Conservation (phyloP, 495 filamentous ascomycete species). For the Arthonia radiata region DNA sequence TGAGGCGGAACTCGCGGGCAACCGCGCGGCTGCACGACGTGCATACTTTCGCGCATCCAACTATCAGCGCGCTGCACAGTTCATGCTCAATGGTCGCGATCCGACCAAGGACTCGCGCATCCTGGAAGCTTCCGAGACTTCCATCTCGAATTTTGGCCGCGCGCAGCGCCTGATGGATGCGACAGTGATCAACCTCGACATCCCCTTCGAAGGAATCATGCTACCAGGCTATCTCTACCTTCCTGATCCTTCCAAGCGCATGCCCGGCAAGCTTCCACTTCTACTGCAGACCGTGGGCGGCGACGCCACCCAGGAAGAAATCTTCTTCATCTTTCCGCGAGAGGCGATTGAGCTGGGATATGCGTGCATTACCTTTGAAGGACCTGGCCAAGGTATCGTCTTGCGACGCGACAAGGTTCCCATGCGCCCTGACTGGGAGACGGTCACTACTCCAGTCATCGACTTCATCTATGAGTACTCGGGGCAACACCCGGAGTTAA, state of each 20-base stretch:
- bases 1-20: slow-evolving; percentile 8
- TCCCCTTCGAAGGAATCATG: slow-evolving; percentile 15
- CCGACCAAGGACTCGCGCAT: slow-evolving; percentile 5
- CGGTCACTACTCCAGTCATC: slow-evolving; percentile 11
- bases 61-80: slow-evolving; percentile 17
- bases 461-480: slow-evolving; percentile 9
- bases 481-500: slow-evolving; percentile 7
- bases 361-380: slow-evolving; percentile 22
- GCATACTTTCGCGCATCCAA: slow-evolving; percentile 18
- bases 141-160: slow-evolving; percentile 6
- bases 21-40: slow-evolving; percentile 8
- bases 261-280: slow-evolving; percentile 15
- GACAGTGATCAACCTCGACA: slow-evolving; percentile 9
- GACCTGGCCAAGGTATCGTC: slow-evolving; percentile 23
- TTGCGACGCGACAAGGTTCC: slow-evolving; percentile 9
- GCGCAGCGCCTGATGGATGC: slow-evolving; percentile 8
- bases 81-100: slow-evolving; percentile 11
- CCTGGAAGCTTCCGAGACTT: slow-evolving; percentile 5
- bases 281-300: slow-evolving; percentile 16
- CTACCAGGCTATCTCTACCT: slow-evolving; percentile 21
- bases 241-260: slow-evolving; percentile 6
- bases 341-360: slow-evolving; percentile 17
- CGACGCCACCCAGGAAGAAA: slow-evolving; percentile 23
- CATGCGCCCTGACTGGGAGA: slow-evolving; percentile 17
- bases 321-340: slow-evolving; percentile 14